Percentiles rank a stretch among this genome's conserved stretches.
Evolutionary conservation across 305 asterid genomes (phyloP).

Genomic region (Fraxinus paxiana): DNA sequence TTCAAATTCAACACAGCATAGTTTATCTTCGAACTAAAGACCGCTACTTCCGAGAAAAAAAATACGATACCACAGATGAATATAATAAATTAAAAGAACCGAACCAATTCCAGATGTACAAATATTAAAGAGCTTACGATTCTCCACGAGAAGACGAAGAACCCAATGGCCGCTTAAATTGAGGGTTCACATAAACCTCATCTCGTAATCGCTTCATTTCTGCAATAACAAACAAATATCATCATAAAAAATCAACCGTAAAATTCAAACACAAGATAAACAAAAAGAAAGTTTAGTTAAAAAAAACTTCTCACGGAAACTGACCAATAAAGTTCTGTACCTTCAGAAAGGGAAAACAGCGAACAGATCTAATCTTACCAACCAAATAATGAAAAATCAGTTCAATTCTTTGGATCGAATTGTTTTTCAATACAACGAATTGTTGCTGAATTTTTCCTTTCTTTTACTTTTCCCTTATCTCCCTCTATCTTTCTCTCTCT

Average conservation of each 20-base stretch:
- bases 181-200: slow-evolving; percentile 55
- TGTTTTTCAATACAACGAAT: slow-evolving; percentile 1
- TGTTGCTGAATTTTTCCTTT: background rate
- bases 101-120: slow-evolving; percentile 17
- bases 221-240: slow-evolving; percentile 23
- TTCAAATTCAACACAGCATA: slow-evolving; percentile 20
- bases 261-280: background rate
- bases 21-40: slow-evolving; percentile 18
- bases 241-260: slow-evolving; percentile 12
- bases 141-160: slow-evolving; percentile 60
- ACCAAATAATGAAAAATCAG: slow-evolving; percentile 13
- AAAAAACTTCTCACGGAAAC: slow-evolving; percentile 17
- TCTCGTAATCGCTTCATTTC: slow-evolving; percentile 76
- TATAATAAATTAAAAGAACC: slow-evolving; percentile 20
- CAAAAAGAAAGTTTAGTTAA: slow-evolving; percentile 11
- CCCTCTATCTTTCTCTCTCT: background rate
- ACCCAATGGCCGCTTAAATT: slow-evolving; percentile 59
- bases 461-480: background rate
- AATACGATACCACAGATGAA: background rate
- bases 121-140: slow-evolving; percentile 45
- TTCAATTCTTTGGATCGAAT: slow-evolving; percentile 29
- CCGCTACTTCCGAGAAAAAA: slow-evolving; percentile 3
- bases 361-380: slow-evolving; percentile 37
- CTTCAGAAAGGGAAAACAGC: slow-evolving; percentile 37
- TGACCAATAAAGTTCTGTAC: slow-evolving; percentile 38